Evolutionary conservation across 495 filamentous ascomycete species (phyloP).

Genomic region (Tuber magnatum): DNA sequence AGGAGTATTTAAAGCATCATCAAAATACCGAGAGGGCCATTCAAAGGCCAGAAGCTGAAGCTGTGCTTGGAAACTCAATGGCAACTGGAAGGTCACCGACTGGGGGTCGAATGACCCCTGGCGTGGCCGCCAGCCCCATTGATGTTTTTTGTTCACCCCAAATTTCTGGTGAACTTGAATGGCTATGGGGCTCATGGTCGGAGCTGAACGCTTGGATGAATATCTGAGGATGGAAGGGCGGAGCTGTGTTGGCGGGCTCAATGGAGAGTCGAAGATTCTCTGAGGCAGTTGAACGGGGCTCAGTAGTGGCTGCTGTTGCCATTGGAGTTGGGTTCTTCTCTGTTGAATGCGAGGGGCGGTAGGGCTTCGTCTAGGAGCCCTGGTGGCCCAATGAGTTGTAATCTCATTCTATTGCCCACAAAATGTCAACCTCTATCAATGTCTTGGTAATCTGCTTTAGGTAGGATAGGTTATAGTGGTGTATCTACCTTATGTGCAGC

Average conservation of each 20-base stretch:
- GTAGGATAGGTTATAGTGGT: not conserved
- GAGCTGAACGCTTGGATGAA: not conserved
- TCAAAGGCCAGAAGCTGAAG: not conserved
- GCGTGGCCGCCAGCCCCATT: not conserved
- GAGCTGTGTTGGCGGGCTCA: not conserved
- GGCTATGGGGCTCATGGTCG: not conserved
- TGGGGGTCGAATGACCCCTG: not conserved
- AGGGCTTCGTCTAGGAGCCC: not conserved
- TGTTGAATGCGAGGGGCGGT: not conserved
- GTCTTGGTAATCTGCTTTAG: not conserved
- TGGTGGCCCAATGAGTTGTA: not conserved
- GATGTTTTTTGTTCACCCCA: not conserved
- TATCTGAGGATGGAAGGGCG: not conserved
- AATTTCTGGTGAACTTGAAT: not conserved
- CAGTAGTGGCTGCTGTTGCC: not conserved
- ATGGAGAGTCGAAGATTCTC: not conserved
- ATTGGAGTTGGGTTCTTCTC: not conserved
- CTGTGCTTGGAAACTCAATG: not conserved
- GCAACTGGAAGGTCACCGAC: not conserved
- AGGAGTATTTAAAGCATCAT: not conserved
- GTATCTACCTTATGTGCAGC: not conserved
- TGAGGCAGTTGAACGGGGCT: not conserved
- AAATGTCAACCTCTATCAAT: not conserved
- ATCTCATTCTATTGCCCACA: not conserved
- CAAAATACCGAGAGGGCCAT: not conserved